Conservation (phyloP, 495 filamentous ascomycete genomes). For the Neurospora sp. region DNA sequence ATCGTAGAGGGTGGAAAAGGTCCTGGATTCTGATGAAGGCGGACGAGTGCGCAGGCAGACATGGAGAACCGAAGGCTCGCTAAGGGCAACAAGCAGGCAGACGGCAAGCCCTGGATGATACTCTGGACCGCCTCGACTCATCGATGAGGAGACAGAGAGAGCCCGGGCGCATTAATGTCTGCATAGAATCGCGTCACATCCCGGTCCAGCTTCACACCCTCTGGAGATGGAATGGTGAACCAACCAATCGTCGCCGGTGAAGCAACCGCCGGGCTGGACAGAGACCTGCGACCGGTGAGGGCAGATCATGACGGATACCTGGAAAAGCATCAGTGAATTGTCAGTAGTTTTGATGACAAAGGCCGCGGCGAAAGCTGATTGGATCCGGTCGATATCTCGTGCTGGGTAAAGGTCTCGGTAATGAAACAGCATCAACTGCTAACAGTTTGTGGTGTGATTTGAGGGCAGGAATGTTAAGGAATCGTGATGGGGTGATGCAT, state of each 20-base stretch:
- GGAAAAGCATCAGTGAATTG: background rate
- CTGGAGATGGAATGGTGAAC: constrained; percentile 6
- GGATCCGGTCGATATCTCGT: background rate
- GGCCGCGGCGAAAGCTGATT: background rate
- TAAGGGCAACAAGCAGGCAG: background rate
- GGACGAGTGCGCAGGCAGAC: background rate
- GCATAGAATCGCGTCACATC: constrained; percentile 7
- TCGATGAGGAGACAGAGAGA: background rate
- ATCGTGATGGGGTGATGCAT: background rate
- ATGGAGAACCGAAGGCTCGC: background rate
- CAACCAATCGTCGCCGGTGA: constrained; percentile 17
- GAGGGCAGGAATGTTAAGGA: background rate
- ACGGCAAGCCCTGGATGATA: background rate
- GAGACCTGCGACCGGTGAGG: constrained; percentile 16
- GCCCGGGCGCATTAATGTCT: background rate
- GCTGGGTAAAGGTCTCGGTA: background rate
- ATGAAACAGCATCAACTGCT: background rate
- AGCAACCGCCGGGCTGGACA: constrained; percentile 1
- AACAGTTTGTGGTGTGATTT: background rate
- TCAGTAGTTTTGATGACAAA: background rate
- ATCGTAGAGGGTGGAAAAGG: background rate
- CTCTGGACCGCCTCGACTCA: background rate
- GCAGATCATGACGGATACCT: constrained; percentile 1
- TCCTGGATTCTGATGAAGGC: background rate
- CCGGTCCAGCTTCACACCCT: constrained; percentile 16